Percentiles rank a stretch among this genome's conserved stretches.
These are phyloP conservation scores for Oryza brachyantha DNA, from an alignment of 176 grass and related monocot genomes.

Conservation along the genomic window DNA sequence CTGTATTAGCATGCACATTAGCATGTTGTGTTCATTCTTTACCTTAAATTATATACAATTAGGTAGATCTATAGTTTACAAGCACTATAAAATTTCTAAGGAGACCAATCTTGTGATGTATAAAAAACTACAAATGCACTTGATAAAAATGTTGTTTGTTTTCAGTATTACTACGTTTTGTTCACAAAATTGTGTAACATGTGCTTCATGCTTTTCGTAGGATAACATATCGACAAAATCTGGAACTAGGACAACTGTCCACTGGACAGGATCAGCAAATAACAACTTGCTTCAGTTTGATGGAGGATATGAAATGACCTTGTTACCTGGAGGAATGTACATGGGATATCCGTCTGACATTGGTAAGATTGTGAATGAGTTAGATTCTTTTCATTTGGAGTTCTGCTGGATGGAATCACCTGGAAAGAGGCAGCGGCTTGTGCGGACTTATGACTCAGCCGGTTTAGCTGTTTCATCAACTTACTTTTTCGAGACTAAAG, in stretches of 20 bases:
- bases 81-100: background rate
- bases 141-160: background rate
- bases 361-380: slow-evolving; percentile 59
- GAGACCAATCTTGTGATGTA: background rate
- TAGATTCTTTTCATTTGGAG: slow-evolving; percentile 84
- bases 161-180: background rate
- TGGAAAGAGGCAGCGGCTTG: slow-evolving; percentile 66
- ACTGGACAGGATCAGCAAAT: slow-evolving; percentile 68
- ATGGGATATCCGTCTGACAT: slow-evolving; percentile 89
- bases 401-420: slow-evolving; percentile 93
- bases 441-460: slow-evolving; percentile 66
- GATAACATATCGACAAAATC: slow-evolving; percentile 56
- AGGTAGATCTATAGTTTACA: background rate
- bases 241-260: slow-evolving; percentile 53
- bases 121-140: background rate
- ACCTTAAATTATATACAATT: background rate
- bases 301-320: slow-evolving; percentile 78
- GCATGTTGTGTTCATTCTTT: background rate
- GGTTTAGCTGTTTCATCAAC: slow-evolving; percentile 83
- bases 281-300: slow-evolving; percentile 71
- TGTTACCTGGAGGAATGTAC: slow-evolving; percentile 92
- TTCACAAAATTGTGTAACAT: background rate
- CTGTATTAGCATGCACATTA: background rate
- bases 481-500: slow-evolving; percentile 78
- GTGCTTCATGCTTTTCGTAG: slow-evolving; percentile 39